Conservation (phyloP, 495 filamentous ascomycete genomes). For the Podospora sp. region DNA sequence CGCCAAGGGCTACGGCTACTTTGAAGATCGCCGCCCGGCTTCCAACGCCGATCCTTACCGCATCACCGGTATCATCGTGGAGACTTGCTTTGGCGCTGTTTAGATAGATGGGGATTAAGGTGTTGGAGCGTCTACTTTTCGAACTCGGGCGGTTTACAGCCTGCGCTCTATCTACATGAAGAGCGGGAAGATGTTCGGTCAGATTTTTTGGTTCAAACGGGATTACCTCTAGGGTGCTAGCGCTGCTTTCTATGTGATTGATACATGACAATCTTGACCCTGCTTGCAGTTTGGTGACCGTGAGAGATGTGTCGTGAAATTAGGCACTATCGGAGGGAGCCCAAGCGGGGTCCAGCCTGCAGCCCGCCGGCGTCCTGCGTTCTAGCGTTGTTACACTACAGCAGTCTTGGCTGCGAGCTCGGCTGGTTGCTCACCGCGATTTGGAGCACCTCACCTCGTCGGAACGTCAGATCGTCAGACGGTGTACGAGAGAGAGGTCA, state of each 20-base stretch:
- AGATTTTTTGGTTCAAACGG: neutral
- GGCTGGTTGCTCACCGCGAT: neutral
- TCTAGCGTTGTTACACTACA: neutral
- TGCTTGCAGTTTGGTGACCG: neutral
- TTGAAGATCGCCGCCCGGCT: conserved; percentile 93
- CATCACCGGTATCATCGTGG: conserved; percentile 24
- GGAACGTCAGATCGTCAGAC: neutral
- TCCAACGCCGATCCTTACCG: conserved; percentile 95
- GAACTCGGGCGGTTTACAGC: neutral
- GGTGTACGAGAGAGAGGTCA: neutral
- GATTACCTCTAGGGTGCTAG: neutral
- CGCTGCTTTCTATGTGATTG: neutral
- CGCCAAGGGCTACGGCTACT: conserved; percentile 96
- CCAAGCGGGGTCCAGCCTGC: neutral
- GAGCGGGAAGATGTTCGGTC: neutral
- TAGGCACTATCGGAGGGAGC: neutral
- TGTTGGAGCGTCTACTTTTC: neutral
- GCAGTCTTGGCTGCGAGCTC: neutral
- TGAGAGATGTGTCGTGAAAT: neutral
- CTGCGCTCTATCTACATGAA: neutral
- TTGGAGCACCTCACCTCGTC: neutral
- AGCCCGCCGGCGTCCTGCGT: neutral
- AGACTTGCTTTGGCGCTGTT: neutral
- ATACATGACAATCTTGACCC: neutral
- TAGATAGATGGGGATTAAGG: neutral